Base-by-base conservation (phyloP, 805 yeast species). In the Kregervanrija fluxuum region DNA sequence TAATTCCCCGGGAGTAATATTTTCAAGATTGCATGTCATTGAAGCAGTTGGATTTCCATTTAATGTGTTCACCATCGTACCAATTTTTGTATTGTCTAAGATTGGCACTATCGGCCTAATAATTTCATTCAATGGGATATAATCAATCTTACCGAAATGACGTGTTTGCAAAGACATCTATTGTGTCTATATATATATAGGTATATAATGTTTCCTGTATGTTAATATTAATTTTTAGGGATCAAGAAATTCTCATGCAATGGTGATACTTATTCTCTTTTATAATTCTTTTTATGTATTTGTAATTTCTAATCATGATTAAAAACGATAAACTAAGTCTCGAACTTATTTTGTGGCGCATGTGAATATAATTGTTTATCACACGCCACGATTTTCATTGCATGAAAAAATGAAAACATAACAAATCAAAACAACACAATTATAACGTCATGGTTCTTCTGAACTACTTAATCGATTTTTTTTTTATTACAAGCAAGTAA, bases 81-180 rank as follows among this genome's bases (percentile, higher is more conserved):
- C 83, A 37, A 87, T 87, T 61, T 87, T 87, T 38, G 71, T 69
- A 49, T 73, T 62, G 55, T 87, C 95, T 30, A 88, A 67, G 1
- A 85, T 95, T 0, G 96, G 96, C 22, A 89, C 83, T 30, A 87
- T 87, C 9, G 96, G 96, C 48, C 96, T 70, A 41, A 77, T 71
- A 51, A 88, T 88, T 48, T 79, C 73, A 4, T 69, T 62, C 15
- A 87, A 65, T 2, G 95, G 95, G 9, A 87, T 69, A 43, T 74
- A 77, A 11, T 76, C 72, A 10, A 75, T 69, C 47, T 73, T 75
- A 30, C 63, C 63, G 8, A 82, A 57, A 35, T 69, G 66, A 6
- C 78, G 68, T 8, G 90, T 73, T 66, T 86, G 95, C 37, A 85
- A 64, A 0, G 93, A 84, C 87, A 81, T 81, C 15, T 28, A 14